Conservation (phyloP, 1,284 basidiomycete species). For the Apiotrichum gamsii region DNA sequence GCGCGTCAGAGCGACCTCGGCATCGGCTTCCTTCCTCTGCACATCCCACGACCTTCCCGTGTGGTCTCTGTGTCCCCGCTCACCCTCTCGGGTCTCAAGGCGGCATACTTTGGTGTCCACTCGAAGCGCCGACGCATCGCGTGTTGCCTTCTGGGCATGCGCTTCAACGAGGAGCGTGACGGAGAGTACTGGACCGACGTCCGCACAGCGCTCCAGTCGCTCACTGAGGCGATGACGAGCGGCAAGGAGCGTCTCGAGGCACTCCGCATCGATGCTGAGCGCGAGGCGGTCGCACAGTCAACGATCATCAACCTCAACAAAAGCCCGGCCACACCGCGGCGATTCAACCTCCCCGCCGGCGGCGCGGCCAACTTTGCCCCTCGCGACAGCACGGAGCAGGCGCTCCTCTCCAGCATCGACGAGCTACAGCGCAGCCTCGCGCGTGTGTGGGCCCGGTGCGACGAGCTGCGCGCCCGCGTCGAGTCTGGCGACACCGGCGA, state of each 20-base stretch:
- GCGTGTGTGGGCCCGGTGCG: constrained; percentile 12
- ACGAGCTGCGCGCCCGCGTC: constrained; percentile 10
- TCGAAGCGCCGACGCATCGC: constrained; percentile 34
- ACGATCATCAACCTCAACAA: no score
- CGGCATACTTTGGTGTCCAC: constrained; percentile 36
- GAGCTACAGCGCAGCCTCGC: constrained; percentile 16
- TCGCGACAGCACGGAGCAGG: constrained; percentile 10
- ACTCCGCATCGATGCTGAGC: constrained; percentile 12
- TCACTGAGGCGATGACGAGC: constrained; percentile 17
- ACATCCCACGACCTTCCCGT: background rate
- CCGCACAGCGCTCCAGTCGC: constrained; percentile 10
- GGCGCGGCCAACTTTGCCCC: constrained; percentile 12
- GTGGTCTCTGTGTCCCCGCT: constrained; percentile 31
- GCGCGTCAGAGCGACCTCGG: background rate
- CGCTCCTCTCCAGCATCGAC: constrained; percentile 9
- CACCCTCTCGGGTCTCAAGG: constrained; percentile 35
- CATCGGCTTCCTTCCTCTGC: background rate
- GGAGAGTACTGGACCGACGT: constrained; percentile 32
- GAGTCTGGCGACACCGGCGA: background rate
- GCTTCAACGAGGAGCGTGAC: constrained; percentile 17
- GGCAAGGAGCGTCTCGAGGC: constrained; percentile 21
- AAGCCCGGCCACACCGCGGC: no score
- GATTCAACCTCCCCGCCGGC: no score
- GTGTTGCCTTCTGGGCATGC: constrained; percentile 38
- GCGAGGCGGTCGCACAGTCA: constrained; percentile 5